phyloP scores from a whole-genome alignment of 345 rosid genomes.

The Syzygium aromaticum region DNA sequence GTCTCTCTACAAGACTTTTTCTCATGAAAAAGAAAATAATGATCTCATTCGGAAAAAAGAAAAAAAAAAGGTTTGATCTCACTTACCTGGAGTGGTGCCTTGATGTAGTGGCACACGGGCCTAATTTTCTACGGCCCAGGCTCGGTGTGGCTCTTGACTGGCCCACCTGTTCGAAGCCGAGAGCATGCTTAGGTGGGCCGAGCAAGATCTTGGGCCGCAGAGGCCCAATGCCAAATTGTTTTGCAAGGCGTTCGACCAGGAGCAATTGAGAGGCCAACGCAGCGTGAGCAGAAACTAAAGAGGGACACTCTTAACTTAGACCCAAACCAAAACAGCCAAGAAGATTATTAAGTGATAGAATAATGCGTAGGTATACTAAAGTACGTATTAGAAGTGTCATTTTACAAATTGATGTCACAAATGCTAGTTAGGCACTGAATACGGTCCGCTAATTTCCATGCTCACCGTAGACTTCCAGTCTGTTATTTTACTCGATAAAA shows the following conservation, averaged over 20 bases:
- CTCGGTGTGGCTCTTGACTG: background rate
- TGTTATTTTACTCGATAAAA: background rate
- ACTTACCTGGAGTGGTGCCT: background rate
- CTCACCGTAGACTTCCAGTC: background rate
- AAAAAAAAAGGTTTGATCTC: background rate
- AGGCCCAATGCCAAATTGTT: background rate
- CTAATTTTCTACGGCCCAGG: background rate
- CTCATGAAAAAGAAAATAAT: background rate
- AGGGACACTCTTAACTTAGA: background rate
- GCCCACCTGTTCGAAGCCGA: background rate
- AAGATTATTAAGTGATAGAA: too few species aligned
- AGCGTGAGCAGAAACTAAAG: background rate
- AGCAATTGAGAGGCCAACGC: background rate
- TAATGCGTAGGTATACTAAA: background rate
- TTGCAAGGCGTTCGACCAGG: background rate
- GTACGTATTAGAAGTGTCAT: background rate
- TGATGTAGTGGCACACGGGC: background rate
- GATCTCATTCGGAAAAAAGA: background rate
- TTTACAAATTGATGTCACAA: background rate
- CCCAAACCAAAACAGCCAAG: too few species aligned
- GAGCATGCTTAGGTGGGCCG: background rate
- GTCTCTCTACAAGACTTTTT: background rate
- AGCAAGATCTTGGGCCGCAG: background rate
- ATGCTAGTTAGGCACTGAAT: background rate
- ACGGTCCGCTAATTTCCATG: background rate